Conservation (phyloP, 2,329 filamentous ascomycete genomes). For the Pyricularia grisea region DNA sequence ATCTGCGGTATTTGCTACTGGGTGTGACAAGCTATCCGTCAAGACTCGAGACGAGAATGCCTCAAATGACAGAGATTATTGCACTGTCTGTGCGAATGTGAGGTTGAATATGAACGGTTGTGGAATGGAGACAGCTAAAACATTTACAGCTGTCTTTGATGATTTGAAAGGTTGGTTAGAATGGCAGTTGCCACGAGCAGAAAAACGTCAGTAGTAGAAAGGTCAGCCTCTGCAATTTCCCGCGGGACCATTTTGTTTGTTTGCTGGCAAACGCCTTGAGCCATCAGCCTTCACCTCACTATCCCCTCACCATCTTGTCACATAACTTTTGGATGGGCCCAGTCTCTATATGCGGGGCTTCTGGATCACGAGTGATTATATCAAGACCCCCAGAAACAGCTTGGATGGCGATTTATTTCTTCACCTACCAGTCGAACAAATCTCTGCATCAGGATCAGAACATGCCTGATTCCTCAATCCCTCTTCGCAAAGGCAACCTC, state of each 20-base stretch:
- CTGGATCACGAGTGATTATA: not conserved
- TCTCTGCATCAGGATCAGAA: not conserved
- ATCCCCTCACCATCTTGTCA: not conserved
- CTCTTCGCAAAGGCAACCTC: slow-evolving; percentile 67
- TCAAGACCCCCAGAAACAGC: not conserved
- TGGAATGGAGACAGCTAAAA: not conserved
- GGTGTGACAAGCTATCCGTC: not conserved
- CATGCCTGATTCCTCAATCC: not conserved
- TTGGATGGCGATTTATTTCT: not conserved
- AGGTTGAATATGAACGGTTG: not conserved
- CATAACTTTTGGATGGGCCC: not conserved
- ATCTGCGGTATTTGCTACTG: not conserved
- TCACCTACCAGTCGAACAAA: not conserved
- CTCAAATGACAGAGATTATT: not conserved
- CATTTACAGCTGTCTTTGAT: no score
- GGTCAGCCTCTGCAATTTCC: not conserved
- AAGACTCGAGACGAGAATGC: not conserved
- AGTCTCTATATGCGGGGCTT: not conserved
- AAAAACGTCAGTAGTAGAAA: not conserved
- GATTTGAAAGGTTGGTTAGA: not conserved
- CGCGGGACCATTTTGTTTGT: no score
- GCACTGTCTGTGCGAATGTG: not conserved
- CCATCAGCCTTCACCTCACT: not conserved
- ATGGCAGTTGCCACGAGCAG: not conserved
- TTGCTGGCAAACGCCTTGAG: not conserved